Conservation (phyloP, 2,329 filamentous ascomycete genomes). For the Exophiala xenobiotica region DNA sequence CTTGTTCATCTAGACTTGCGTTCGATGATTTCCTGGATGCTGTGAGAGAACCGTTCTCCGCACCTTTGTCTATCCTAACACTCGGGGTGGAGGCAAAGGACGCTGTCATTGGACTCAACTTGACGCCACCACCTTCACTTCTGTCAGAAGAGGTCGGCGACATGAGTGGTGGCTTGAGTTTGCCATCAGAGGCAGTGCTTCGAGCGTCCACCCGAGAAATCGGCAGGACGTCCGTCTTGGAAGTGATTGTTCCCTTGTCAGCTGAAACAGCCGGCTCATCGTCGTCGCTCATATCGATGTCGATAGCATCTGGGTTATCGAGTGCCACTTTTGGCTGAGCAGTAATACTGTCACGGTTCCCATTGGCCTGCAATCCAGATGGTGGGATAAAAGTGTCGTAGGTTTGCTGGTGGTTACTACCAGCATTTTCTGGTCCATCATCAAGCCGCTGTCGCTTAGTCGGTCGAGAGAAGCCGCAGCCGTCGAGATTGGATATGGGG, state of each 20-base stretch:
- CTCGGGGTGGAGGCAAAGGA: constrained; percentile 1
- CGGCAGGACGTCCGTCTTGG: neutral
- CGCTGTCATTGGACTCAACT: constrained; percentile 7
- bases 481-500: constrained; percentile 27
- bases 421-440: neutral
- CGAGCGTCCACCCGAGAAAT: neutral
- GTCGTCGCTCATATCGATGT: constrained; percentile 61
- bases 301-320: constrained; percentile 28
- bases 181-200: neutral
- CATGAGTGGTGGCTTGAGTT: neutral
- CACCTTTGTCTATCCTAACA: neutral
- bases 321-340: neutral
- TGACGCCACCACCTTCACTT: constrained; percentile 28
- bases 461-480: constrained; percentile 22
- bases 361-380: constrained; percentile 10
- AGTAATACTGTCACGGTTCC: constrained; percentile 1
- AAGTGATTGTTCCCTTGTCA: no score
- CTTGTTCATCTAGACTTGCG: neutral
- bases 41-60: neutral
- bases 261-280: constrained; percentile 43
- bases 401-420: no score
- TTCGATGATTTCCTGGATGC: neutral
- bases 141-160: constrained; percentile 15
- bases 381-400: neutral
- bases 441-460: constrained; percentile 19